Conservation (phyloP, 176 grass and related monocot species). For the Zoysia japonica region DNA sequence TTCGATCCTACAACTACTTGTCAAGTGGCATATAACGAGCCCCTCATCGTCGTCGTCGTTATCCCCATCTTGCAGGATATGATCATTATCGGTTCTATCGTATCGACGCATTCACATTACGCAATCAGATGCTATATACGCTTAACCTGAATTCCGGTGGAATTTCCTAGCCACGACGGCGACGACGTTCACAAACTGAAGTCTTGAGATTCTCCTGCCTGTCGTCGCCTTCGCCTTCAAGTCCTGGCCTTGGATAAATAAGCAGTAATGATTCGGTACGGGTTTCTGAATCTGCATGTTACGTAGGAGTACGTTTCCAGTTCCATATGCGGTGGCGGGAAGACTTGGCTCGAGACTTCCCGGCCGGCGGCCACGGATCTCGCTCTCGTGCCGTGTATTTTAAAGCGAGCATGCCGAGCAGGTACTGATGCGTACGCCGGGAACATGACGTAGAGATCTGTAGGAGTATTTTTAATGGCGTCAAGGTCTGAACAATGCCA, state of each 20-base stretch:
- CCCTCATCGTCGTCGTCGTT: too few species aligned
- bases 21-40: too few species aligned
- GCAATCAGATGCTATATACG: neutral
- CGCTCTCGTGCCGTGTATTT: slow-evolving; percentile 24
- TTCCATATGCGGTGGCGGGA: too few species aligned
- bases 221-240: neutral
- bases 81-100: neutral
- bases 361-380: neutral
- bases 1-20: too few species aligned
- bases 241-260: neutral
- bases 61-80: neutral
- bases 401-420: slow-evolving; percentile 11
- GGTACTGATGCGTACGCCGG: neutral
- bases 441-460: neutral
- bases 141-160: neutral
- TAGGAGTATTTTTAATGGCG: neutral
- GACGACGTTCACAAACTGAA: neutral
- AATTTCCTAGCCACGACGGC: slow-evolving; percentile 17
- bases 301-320: too few species aligned
- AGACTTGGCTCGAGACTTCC: slow-evolving; percentile 21
- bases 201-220: neutral
- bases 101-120: neutral
- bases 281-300: too few species aligned
- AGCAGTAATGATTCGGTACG: too few species aligned
- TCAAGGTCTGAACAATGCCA: slow-evolving; percentile 10